These are phyloP conservation scores for Nadsonia starkeyi-henricii DNA, from an alignment of 1,139 yeast genomes.

Conservation along the genomic window DNA sequence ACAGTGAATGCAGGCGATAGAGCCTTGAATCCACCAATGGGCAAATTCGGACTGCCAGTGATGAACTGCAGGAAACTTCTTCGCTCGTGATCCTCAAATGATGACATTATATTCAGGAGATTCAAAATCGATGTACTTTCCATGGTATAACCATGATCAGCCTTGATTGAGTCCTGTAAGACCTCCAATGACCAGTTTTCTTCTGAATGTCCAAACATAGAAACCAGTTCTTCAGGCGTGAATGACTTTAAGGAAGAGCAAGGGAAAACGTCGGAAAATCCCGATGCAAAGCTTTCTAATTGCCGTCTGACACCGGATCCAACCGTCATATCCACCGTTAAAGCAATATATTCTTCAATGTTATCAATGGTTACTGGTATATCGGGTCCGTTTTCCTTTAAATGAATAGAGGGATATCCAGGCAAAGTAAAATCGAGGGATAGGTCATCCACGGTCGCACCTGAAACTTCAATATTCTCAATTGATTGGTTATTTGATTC, in stretches of 20 bases:
- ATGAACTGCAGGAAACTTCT: slow-evolving; percentile 72
- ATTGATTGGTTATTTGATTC: slow-evolving; percentile 15
- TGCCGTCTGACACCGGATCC: slow-evolving; percentile 54
- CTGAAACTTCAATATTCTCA: slow-evolving; percentile 26
- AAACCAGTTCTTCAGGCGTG: slow-evolving; percentile 56
- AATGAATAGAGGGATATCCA: slow-evolving; percentile 51
- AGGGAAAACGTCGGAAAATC: slow-evolving; percentile 79
- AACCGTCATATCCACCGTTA: slow-evolving; percentile 47
- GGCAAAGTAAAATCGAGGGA: slow-evolving; percentile 61
- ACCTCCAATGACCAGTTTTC: slow-evolving; percentile 75
- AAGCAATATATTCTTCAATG: slow-evolving; percentile 41
- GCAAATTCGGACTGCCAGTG: slow-evolving; percentile 88
- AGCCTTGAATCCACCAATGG: slow-evolving; percentile 85
- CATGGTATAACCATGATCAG: slow-evolving; percentile 81
- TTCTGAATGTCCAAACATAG: slow-evolving; percentile 56
- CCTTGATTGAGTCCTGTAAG: slow-evolving; percentile 46
- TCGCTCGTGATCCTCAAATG: slow-evolving; percentile 40
- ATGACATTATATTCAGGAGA: slow-evolving; percentile 45
- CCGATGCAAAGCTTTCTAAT: slow-evolving; percentile 56
- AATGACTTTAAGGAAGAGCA: slow-evolving; percentile 57
- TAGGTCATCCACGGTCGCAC: slow-evolving; percentile 37
- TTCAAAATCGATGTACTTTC: slow-evolving; percentile 53
- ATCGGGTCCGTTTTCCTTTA: slow-evolving; percentile 43
- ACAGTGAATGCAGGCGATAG: slow-evolving; percentile 76
- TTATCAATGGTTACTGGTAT: slow-evolving; percentile 38